phyloP scores from a whole-genome alignment of 768 basidiomycete genomes.

The Agaricus sinodeliciosus region DNA sequence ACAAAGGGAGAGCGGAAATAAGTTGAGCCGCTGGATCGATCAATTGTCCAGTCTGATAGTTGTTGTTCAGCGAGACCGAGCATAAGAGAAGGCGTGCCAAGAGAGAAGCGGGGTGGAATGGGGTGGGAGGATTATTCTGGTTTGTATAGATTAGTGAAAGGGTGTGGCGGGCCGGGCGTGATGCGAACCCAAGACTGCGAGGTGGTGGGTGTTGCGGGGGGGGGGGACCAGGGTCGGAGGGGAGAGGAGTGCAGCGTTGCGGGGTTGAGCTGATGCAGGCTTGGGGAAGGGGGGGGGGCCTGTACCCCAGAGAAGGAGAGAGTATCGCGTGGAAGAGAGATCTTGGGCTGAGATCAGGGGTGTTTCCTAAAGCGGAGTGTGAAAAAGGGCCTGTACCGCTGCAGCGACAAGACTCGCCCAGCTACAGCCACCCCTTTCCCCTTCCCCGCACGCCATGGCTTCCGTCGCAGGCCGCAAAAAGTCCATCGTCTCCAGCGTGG shows the following conservation, averaged over 20 bases:
- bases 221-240: background rate
- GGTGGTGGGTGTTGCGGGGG: too few relatives aligned
- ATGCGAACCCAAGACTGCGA: too few relatives aligned
- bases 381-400: slow-evolving; percentile 3
- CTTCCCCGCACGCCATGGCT: slow-evolving; percentile 33
- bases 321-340: background rate
- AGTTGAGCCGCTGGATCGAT: too few relatives aligned
- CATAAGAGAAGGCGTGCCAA: too few relatives aligned
- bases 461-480: slow-evolving; percentile 71
- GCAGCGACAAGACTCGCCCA: background rate
- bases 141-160: too few relatives aligned
- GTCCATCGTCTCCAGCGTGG: slow-evolving; percentile 60
- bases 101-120: background rate
- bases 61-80: background rate
- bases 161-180: too few relatives aligned
- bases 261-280: background rate
- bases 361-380: slow-evolving; percentile 9
- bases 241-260: background rate
- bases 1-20: background rate
- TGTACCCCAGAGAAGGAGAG: too few relatives aligned
- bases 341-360: background rate
- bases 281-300: too few relatives aligned
- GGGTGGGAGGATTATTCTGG: background rate
- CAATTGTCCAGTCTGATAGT: too few relatives aligned
- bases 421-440: background rate